Evolutionary conservation across 345 rosid genomes (phyloP).

Genomic region (Ceriops zippeliana): DNA sequence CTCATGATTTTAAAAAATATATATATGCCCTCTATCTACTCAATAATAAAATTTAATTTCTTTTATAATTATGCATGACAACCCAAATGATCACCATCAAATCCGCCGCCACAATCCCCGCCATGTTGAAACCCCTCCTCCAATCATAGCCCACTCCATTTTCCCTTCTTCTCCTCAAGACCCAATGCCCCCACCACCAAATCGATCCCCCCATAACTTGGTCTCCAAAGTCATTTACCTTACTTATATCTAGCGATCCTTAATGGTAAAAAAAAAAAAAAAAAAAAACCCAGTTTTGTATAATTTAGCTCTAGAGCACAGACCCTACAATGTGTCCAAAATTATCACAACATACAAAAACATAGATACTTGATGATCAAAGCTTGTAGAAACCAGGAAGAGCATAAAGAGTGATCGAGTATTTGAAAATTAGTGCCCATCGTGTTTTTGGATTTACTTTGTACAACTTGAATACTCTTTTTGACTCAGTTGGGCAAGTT

Average conservation of each 20-base stretch:
- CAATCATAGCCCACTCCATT: neutral
- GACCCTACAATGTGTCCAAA: conserved; percentile 40
- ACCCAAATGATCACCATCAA: neutral
- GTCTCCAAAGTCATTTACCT: conserved; percentile 36
- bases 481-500: conserved; percentile 57
- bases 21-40: no score
- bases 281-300: conserved; percentile 32
- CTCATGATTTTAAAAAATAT: no score
- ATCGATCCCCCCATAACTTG: conserved; percentile 18
- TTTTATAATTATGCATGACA: no score
- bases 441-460: conserved; percentile 38
- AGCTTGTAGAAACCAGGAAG: conserved; percentile 42
- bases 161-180: conserved; percentile 22
- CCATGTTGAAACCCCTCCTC: conserved; percentile 10
- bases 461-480: conserved; percentile 50
- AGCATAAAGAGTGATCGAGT: conserved; percentile 44
- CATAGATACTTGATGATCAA: conserved; percentile 47
- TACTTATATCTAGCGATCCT: conserved; percentile 22
- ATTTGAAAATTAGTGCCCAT: conserved; percentile 30
- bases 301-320: conserved; percentile 28
- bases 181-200: conserved; percentile 3
- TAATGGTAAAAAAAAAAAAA: conserved; percentile 40
- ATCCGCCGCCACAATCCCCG: neutral
- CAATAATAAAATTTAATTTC: no score
- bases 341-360: conserved; percentile 37